Conservation (phyloP, 2,329 filamentous ascomycete genomes). For the Emydomyces testavorans region DNA sequence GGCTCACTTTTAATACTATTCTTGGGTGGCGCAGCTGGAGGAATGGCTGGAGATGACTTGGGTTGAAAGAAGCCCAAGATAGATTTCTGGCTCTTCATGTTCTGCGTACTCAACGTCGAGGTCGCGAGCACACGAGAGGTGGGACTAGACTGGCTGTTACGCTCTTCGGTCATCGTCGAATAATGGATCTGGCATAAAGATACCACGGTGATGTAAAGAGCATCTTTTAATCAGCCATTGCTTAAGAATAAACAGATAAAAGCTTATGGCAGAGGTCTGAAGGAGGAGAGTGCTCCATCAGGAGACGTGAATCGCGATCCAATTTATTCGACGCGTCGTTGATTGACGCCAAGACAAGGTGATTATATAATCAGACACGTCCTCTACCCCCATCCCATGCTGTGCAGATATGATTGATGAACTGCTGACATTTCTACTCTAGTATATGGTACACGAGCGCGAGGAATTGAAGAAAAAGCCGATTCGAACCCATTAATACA, state of each 20-base stretch:
- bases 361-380: not conserved
- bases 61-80: constrained; percentile 67
- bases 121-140: constrained; percentile 12
- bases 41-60: constrained; percentile 42
- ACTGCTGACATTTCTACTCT: not conserved
- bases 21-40: constrained; percentile 21
- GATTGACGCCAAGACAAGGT: too few species aligned
- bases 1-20: constrained; percentile 12
- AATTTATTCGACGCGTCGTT: constrained; percentile 8
- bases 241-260: not conserved
- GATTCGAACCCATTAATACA: constrained; percentile 2
- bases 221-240: not conserved
- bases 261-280: too few species aligned
- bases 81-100: constrained; percentile 53
- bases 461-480: not conserved
- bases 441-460: not conserved
- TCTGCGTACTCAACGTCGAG: constrained; percentile 32
- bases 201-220: not conserved
- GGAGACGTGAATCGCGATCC: not conserved
- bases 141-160: constrained; percentile 6
- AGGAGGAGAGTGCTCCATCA: not conserved
- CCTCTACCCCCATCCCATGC: too few species aligned
- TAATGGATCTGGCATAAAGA: not conserved
- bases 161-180: not conserved
- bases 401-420: not conserved